Conservation (phyloP, 23 red algal species). For the Gracilaria domingensis region DNA sequence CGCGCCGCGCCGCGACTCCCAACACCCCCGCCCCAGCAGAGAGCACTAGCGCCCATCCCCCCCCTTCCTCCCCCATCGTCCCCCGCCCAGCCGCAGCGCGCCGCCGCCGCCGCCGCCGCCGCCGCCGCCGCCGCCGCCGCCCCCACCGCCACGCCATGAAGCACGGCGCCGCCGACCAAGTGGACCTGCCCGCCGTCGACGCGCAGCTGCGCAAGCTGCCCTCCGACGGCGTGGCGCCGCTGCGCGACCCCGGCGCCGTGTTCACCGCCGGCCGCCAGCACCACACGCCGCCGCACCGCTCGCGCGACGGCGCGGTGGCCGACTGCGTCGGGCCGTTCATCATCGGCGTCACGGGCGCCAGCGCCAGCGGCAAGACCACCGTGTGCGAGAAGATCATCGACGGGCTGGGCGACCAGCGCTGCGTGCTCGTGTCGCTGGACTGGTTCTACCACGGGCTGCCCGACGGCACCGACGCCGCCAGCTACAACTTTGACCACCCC, state of each 20-base stretch:
- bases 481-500: constrained; percentile 98
- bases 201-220: too few relatives aligned
- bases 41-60: too few relatives aligned
- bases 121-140: not conserved
- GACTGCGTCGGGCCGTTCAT: constrained; percentile 79
- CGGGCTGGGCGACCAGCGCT: constrained; percentile 84
- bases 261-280: constrained; percentile 60
- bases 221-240: not conserved
- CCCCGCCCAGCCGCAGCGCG: not conserved
- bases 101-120: not conserved
- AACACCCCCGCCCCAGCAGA: too few relatives aligned
- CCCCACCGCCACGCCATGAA: not conserved
- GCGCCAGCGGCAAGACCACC: constrained; percentile 95
- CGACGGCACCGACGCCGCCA: constrained; percentile 26
- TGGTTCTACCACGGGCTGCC: constrained; percentile 97
- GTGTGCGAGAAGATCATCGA: constrained; percentile 94
- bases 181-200: too few relatives aligned
- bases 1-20: too few relatives aligned
- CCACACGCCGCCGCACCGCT: constrained; percentile 40
- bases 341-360: constrained; percentile 95
- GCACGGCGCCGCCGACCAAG: too few relatives aligned
- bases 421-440: constrained; percentile 90
- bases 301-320: not conserved
- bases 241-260: constrained; percentile 22
- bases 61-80: too few relatives aligned